Percentiles rank a stretch among this genome's conserved stretches.
Conservation (phyloP, 176 grass and related monocot genomes). For the Rhynchospora pubera region DNA sequence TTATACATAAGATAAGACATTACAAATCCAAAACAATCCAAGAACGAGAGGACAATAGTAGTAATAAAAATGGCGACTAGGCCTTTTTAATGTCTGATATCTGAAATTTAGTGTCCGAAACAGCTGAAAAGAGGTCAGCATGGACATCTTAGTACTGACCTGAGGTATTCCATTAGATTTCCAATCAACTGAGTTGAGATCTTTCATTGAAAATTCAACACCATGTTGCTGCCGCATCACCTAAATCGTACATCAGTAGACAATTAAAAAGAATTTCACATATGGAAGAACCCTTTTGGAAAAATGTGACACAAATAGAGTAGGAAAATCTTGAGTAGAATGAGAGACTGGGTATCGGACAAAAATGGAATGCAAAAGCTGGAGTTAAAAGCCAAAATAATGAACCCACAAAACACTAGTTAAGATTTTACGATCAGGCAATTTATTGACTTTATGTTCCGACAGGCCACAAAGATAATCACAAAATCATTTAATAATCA, state of each 20-base stretch:
- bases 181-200: constrained; percentile 55
- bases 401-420: neutral
- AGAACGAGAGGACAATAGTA: neutral
- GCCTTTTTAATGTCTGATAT: neutral
- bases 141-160: constrained; percentile 34
- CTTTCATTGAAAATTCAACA: constrained; percentile 53
- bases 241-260: constrained; percentile 17
- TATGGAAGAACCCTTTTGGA: neutral
- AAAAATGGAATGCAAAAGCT: neutral
- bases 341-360: neutral
- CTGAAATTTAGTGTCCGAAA: neutral
- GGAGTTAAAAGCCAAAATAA: neutral
- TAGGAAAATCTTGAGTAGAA: neutral
- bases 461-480: neutral
- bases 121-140: neutral
- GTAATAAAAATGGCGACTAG: neutral
- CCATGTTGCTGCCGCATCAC: constrained; percentile 48
- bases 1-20: neutral
- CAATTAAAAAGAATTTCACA: neutral
- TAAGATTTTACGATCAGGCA: neutral
- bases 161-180: constrained; percentile 63
- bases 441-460: neutral
- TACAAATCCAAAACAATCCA: neutral
- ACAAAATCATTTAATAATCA: neutral
- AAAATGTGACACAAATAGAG: neutral